phyloP scores from a whole-genome alignment of 306 rosid genomes.

The Cucurbita ficifolia region DNA sequence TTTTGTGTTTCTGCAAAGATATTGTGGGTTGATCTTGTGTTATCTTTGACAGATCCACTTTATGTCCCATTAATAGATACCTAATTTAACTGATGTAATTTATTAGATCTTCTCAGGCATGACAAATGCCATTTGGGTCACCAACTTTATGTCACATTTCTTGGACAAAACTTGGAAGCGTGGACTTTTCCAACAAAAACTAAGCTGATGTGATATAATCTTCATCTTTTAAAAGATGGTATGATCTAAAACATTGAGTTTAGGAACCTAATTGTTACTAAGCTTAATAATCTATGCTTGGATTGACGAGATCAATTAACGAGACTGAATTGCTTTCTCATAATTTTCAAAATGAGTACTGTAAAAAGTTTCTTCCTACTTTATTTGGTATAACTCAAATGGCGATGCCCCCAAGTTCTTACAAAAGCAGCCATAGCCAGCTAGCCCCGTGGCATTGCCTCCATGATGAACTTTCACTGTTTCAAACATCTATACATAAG shows the following conservation, averaged over 20 bases:
- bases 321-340: no score
- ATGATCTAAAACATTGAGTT: no score
- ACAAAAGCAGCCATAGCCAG: constrained; percentile 28
- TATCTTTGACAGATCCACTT: neutral
- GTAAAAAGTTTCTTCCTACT: no score
- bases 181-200: neutral
- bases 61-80: neutral
- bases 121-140: neutral
- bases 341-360: no score
- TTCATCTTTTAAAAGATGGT: neutral
- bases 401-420: constrained; percentile 60
- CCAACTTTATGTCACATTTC: neutral
- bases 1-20: neutral
- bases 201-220: neutral
- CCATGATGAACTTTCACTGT: neutral
- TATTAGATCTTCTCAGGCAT: neutral
- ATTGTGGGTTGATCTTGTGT: neutral
- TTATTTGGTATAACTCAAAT: constrained; percentile 16
- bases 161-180: neutral
- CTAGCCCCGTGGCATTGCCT: neutral
- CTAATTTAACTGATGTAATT: neutral
- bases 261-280: no score
- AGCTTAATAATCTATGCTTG: no score
- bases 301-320: no score
- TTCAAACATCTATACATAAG: neutral